Evolutionary conservation across 1,284 basidiomycete species (phyloP).

Genomic region (Boletellus deceptivus): DNA sequence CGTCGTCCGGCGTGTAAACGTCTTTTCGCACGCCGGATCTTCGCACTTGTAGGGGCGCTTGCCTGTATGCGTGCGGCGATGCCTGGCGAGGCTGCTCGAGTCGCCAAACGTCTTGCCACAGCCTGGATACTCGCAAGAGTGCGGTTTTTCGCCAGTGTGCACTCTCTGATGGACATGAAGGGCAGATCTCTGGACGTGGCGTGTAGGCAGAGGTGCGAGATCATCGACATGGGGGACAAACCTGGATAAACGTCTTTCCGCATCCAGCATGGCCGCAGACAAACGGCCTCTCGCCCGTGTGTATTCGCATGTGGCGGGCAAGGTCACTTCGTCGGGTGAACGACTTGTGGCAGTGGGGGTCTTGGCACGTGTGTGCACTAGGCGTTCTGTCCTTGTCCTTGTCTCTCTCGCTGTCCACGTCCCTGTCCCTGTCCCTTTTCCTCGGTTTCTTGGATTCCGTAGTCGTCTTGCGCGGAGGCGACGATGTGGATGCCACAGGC

Average conservation of each 20-base stretch:
- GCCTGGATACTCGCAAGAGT: conserved; percentile 81
- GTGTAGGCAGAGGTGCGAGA: conserved; percentile 7
- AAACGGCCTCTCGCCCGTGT: conserved; percentile 87
- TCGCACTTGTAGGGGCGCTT: conserved; percentile 81
- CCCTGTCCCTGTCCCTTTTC: conserved; percentile 36
- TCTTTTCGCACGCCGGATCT: conserved; percentile 77
- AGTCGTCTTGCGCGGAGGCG: conserved; percentile 21
- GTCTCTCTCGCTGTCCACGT: conserved; percentile 36
- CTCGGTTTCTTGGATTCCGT: conserved; percentile 38
- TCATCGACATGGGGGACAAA: conserved; percentile 30
- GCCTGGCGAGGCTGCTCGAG: conserved; percentile 84
- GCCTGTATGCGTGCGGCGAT: conserved; percentile 83
- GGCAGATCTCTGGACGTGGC: conserved; percentile 65
- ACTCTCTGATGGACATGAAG: conserved; percentile 83
- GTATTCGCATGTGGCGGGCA: conserved; percentile 79
- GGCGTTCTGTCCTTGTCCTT: conserved; percentile 31
- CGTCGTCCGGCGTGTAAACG: conserved; percentile 79
- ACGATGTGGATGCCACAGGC: conserved; percentile 33
- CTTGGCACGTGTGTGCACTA: conserved; percentile 52
- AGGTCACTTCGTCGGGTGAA: conserved; percentile 78
- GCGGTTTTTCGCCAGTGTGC: conserved; percentile 88
- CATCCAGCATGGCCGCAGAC: conserved; percentile 66
- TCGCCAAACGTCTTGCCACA: conserved; percentile 85
- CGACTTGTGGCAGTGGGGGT: conserved; percentile 68
- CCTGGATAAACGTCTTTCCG: conserved; percentile 86